Evolutionary conservation across 31 red algal genomes (phyloP).

Genomic region (Odonthalia washingtoniensis): DNA sequence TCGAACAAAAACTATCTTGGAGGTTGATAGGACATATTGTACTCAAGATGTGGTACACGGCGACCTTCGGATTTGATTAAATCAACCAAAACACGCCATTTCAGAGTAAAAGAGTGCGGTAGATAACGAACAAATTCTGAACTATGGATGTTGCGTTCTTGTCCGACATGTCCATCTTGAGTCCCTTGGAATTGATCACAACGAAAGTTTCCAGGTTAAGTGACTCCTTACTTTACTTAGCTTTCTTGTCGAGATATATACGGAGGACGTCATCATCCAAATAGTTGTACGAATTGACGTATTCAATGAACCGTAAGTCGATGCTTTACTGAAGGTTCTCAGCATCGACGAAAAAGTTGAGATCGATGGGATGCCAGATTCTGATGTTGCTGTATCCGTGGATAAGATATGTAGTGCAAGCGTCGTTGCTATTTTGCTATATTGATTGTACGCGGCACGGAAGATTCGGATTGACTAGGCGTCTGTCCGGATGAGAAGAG

Average conservation of each 20-base stretch:
- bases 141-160: neutral
- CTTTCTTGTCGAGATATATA: neutral
- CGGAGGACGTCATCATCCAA: neutral
- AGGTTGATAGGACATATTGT: too few relatives aligned
- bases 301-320: neutral
- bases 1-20: too few relatives aligned
- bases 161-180: neutral
- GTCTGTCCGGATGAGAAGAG: too few relatives aligned
- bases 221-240: neutral
- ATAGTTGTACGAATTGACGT: neutral
- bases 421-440: neutral
- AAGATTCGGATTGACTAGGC: neutral
- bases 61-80: too few relatives aligned
- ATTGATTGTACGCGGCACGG: neutral
- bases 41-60: too few relatives aligned
- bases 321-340: neutral
- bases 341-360: neutral
- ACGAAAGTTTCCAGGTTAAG: neutral
- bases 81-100: too few relatives aligned
- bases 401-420: neutral
- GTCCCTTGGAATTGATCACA: neutral
- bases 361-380: neutral
- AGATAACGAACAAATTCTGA: neutral
- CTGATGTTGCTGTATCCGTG: neutral
- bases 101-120: neutral